Percentiles rank a stretch among this genome's conserved stretches.
Conservation (phyloP, 2,329 filamentous ascomycete species). For the Fusarium keratoplasticum region DNA sequence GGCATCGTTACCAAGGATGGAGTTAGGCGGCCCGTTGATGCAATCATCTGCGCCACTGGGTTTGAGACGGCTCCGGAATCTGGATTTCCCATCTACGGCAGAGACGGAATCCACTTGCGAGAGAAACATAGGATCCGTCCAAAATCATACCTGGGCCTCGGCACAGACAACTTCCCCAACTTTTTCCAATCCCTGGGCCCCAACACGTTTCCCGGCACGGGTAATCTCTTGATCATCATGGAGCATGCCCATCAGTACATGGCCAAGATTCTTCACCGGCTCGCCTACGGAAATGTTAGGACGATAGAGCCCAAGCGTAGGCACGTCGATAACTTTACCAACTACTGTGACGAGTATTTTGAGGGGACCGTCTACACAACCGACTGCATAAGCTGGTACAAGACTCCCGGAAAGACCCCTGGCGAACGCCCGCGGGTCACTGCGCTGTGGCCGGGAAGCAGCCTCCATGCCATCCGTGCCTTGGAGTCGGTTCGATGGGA, state of each 20-base stretch:
- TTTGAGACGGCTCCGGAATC: constrained; percentile 1
- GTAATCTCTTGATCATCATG: constrained; percentile 12
- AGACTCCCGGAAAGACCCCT: neutral
- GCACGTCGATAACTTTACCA: constrained; percentile 14
- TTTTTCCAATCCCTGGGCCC: constrained; percentile 15
- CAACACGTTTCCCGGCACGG: constrained; percentile 4
- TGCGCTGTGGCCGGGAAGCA: constrained; percentile 22
- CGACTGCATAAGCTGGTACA: constrained; percentile 23
- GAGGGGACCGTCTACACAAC: constrained; percentile 15
- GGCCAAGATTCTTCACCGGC: neutral
- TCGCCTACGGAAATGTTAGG: constrained; percentile 3
- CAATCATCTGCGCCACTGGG: constrained; percentile 17
- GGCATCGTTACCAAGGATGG: constrained; percentile 7
- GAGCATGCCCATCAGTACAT: constrained; percentile 16
- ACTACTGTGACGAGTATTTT: constrained; percentile 20
- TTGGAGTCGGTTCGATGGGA: constrained; percentile 15
- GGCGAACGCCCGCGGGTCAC: constrained; percentile 1
- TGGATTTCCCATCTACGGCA: constrained; percentile 10
- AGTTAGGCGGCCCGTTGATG: neutral
- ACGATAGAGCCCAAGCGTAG: constrained; percentile 12
- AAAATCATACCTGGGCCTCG: neutral
- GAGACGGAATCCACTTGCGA: constrained; percentile 3
- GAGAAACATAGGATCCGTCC: neutral
- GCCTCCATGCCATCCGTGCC: constrained; percentile 4
- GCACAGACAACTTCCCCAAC: constrained; percentile 13